Base-by-base conservation (phyloP, 768 basidiomycete genomes). In the Termitomyces sp. region DNA sequence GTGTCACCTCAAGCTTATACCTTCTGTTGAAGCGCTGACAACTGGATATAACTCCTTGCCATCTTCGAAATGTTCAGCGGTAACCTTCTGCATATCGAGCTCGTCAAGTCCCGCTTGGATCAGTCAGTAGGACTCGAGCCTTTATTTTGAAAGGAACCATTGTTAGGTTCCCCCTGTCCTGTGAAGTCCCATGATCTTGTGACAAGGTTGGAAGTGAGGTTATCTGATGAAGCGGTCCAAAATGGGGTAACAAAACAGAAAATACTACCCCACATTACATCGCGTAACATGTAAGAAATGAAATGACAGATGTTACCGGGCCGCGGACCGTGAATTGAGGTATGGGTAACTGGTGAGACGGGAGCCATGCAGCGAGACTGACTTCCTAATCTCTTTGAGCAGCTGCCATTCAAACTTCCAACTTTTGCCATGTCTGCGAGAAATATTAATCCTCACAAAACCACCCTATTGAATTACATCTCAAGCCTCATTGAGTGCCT, bases 401-500 rank as follows among this genome's bases (percentile, higher is more conserved):
- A 35, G 37, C 17, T 21, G 17, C 14, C 23, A 11, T 5, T 10
- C 59, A 57, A 21, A 27, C n/a, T 42, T 27, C n/a, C 21, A 21
- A 27, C 35, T 2, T 39, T 51, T 19, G 17, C 35, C 44, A 73
- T 75, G 73, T 70, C 73, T 42, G 49, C 63, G 45, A 65, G 67
- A 49, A 71, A 68, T 57, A 59, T 64, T n/a, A 69, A 75, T 53
- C 67, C 66, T 10, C 59, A 56, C 41, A 75, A 73, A 59, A 57
- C 58, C 8, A 37, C 52, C 28, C 62, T 68, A 23, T 54, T 68
- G 52, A 59, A 63, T 45, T 64, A 71, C 25, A 76, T 78, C 43
- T 59, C 61, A 5, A 71, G 63, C 27, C 64, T 79, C 35, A 73
- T 78, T 55, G 52, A 75, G 45, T 76, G 74, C 51, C 67, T 78